Conservation (phyloP, 176 grass and related monocot species). For the sorghum (Sorghum bicolor) region Sorghum_bicolor_NCBIv3 NC_012870.2:24810001-24810500, state of each 20-base stretch:
- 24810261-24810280: neutral
- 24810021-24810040: slow-evolving; percentile 97
- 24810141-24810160: neutral
- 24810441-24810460: slow-evolving; percentile 10
- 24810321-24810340: neutral
- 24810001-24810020: slow-evolving; percentile 99
- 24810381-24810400: neutral
- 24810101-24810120: slow-evolving; percentile 16
- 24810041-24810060: slow-evolving; percentile 78
- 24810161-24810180: slow-evolving; percentile 70
- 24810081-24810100: slow-evolving; percentile 99
- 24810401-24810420: neutral
- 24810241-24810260: slow-evolving; percentile 23
- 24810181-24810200: slow-evolving; percentile 99
- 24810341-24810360: neutral
- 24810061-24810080: slow-evolving; percentile 96
- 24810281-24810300: neutral
- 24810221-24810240: slow-evolving; percentile 72
- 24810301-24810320: neutral
- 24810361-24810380: neutral
- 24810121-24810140: slow-evolving; percentile 20
- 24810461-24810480: neutral
- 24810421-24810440: neutral
- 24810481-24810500: slow-evolving; percentile 26
- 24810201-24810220: slow-evolving; percentile 76